Base-by-base conservation (phyloP, 495 filamentous ascomycete genomes). In the Aspergillus asperescens region DNA sequence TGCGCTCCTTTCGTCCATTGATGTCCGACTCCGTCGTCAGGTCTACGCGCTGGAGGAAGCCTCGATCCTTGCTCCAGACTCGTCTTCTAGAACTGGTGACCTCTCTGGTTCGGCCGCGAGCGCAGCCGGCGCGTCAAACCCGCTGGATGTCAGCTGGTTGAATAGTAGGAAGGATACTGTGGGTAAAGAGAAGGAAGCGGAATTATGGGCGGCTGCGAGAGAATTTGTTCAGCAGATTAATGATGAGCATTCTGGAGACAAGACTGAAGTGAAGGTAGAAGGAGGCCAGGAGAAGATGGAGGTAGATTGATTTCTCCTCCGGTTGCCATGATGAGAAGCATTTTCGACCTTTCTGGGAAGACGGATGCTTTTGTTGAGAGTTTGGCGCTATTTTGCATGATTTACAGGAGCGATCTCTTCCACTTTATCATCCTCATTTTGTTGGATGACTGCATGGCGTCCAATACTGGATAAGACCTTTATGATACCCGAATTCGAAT, bases 151-250 rank as follows among this genome's bases (percentile, higher is more conserved):
- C 12, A 89, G 89, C 44, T 86, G 83, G 81, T 70, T 96, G 61
- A 96, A 96, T 60, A 86, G 85, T 67, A 79, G 88, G 52, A 86
- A 84, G 52, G 83, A 86, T 56, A 83, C 81, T 25, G 83, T 91
- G 13, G 87, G 83, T 35, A 83, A 80, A 60, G 83, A 87, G 52
- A 89, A 87, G 76, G 88, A 93, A 63, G 77, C 78, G 10, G 88
- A 93, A 70, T 61, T 93, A 45, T 88, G 88, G 87, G 72, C 72
- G 48, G 77, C 81, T 50, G 82, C 84, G 27, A 67, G 71, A 29
- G 60, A 57, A 23, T 69, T 83, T 57, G 57, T 82, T 18, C 71
- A 81, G 57, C 62, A 60, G 37, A 50, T 69, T 37, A 50, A 62
- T 15, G 44, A 63, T n/a, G 15, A 52, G 20, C n/a, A 39, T 1